phyloP scores from a whole-genome alignment of 2,329 filamentous ascomycete genomes.

The Colletotrichum coccodes region DNA sequence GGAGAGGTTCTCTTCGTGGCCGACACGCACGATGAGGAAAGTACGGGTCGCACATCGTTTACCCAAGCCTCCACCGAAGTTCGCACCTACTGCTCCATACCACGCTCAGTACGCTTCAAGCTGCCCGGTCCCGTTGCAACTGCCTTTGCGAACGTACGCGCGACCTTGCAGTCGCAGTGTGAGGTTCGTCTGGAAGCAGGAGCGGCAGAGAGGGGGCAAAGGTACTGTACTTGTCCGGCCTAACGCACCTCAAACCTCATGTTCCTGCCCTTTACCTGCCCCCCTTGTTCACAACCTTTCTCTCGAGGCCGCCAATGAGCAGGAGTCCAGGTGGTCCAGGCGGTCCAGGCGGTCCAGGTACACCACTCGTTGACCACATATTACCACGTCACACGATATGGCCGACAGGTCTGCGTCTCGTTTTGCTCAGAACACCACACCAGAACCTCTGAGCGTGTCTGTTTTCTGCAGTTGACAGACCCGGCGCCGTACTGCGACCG shows the following conservation, averaged over 20 bases:
- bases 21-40: not conserved
- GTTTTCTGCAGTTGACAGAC: not conserved
- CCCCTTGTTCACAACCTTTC: not conserved
- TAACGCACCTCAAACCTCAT: not conserved
- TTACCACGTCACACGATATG: not conserved
- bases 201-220: not conserved
- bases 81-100: too few species aligned
- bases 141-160: too few species aligned
- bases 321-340: too few species aligned
- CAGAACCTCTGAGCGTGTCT: not conserved
- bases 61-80: not conserved
- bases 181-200: not conserved
- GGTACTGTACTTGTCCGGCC: not conserved
- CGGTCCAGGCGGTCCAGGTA: too few species aligned
- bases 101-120: too few species aligned
- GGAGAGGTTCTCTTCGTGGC: not conserved
- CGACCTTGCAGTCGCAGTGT: too few species aligned
- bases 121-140: too few species aligned
- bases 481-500: not conserved
- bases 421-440: not conserved
- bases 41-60: not conserved
- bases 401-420: not conserved
- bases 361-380: too few species aligned
- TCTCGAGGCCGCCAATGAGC: slow-evolving; percentile 5
- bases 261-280: not conserved